Evolutionary conservation across 495 filamentous ascomycete species (phyloP).

Genomic region (Xylaria grammica): DNA sequence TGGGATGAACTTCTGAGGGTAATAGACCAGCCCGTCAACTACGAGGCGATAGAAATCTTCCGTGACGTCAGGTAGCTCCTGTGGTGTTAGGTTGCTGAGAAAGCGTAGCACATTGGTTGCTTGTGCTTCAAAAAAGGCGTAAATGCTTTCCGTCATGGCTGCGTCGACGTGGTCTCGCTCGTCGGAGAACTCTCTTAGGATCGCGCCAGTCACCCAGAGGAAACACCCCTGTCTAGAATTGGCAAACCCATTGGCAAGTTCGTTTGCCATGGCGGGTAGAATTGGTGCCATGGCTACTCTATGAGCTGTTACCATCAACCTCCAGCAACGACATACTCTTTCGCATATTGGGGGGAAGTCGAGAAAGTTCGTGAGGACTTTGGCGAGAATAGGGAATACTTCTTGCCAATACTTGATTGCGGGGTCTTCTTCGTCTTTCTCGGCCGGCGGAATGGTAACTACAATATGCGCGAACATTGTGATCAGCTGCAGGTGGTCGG

Average conservation of each 20-base stretch:
- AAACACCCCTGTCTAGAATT: slow-evolving; percentile 93
- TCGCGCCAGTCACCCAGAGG: slow-evolving; percentile 93
- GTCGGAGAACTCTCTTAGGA: slow-evolving; percentile 92
- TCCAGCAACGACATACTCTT: slow-evolving; percentile 91
- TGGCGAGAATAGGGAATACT: slow-evolving; percentile 83
- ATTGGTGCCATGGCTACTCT: slow-evolving; percentile 86
- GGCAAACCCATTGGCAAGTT: slow-evolving; percentile 82
- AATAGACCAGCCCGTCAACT: slow-evolving; percentile 88
- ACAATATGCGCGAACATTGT: slow-evolving; percentile 87
- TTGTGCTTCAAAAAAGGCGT: slow-evolving; percentile 93
- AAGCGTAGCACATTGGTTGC: slow-evolving; percentile 83
- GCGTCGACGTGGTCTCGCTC: slow-evolving; percentile 83
- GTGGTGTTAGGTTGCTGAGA: slow-evolving; percentile 83
- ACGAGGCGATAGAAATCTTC: slow-evolving; percentile 97
- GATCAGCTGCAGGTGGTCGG: slow-evolving; percentile 89
- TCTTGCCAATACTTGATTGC: slow-evolving; percentile 96
- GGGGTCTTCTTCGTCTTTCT: slow-evolving; percentile 75
- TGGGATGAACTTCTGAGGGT: slow-evolving; percentile 78
- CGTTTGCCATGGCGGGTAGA: slow-evolving; percentile 82
- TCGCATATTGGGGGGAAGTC: slow-evolving; percentile 87
- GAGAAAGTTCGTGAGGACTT: slow-evolving; percentile 84
- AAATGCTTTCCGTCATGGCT: slow-evolving; percentile 85
- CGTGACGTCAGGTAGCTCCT: slow-evolving; percentile 94
- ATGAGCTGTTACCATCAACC: slow-evolving; percentile 95
- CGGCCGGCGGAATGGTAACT: slow-evolving; percentile 70